A percentile compares a stretch with the other conserved stretches of the same genome.
These are phyloP conservation scores for Tuber aestivum DNA, from an alignment of 495 filamentous ascomycete genomes.

Conservation along the genomic window DNA sequence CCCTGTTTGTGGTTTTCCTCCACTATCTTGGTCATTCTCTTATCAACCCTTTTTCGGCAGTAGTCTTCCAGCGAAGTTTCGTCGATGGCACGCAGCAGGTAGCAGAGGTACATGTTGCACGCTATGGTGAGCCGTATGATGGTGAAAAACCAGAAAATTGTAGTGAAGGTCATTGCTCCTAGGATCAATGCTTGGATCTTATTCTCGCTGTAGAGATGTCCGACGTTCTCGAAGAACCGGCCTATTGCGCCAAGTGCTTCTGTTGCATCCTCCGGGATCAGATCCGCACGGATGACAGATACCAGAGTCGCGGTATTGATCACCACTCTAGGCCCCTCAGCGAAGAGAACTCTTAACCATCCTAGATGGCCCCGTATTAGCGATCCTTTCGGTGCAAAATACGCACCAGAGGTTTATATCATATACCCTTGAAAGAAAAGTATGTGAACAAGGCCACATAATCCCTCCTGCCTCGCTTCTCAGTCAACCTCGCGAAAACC, in stretches of 20 bases:
- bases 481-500: conserved; percentile 86
- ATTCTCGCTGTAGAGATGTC: conserved; percentile 62
- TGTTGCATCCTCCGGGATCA: conserved; percentile 57
- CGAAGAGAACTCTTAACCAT: conserved; percentile 81
- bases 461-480: conserved; percentile 82
- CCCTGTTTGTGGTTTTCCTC: conserved; percentile 76
- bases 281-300: conserved; percentile 64
- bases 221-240: conserved; percentile 71
- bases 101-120: conserved; percentile 70
- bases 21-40: conserved; percentile 72
- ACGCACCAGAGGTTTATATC: conserved; percentile 5
- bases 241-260: conserved; percentile 52
- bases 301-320: conserved; percentile 84
- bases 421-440: conserved; percentile 80
- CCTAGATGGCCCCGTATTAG: conserved; percentile 49
- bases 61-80: conserved; percentile 70
- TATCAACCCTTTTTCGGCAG: conserved; percentile 83
- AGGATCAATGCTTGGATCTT: conserved; percentile 72
- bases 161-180: conserved; percentile 82
- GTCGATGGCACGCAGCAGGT: conserved; percentile 85
- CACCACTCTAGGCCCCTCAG: conserved; percentile 82
- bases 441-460: conserved; percentile 90
- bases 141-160: conserved; percentile 82
- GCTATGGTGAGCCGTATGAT: conserved; percentile 68
- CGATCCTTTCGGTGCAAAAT: background rate